Conservation (phyloP, 1,284 basidiomycete genomes). For the Schizophyllum commune region DNA sequence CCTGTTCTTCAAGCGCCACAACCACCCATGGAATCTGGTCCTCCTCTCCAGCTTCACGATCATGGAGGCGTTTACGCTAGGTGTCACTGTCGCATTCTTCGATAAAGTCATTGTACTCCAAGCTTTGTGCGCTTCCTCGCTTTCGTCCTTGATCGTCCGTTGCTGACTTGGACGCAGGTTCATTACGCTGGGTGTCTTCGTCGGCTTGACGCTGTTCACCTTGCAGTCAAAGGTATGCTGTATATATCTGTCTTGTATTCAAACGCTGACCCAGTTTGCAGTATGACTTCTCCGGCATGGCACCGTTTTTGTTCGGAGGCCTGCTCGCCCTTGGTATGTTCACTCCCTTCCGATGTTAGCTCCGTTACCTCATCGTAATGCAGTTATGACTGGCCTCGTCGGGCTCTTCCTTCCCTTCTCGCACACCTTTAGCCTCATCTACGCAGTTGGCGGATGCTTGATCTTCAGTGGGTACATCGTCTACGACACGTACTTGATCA, state of each 20-base stretch:
- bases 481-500: conserved; percentile 84
- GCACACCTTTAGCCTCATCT: conserved; percentile 68
- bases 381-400: conserved; percentile 72
- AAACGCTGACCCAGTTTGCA: conserved; percentile 21
- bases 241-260: neutral
- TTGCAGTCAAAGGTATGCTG: conserved; percentile 65
- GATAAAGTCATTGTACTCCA: conserved; percentile 76
- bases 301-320: conserved; percentile 75
- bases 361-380: conserved; percentile 5
- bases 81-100: conserved; percentile 70
- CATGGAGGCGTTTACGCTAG: conserved; percentile 75
- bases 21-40: conserved; percentile 74
- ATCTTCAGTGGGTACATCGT: conserved; percentile 81
- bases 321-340: conserved; percentile 62
- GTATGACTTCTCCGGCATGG: conserved; percentile 85
- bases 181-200: conserved; percentile 82
- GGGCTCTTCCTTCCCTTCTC: conserved; percentile 77
- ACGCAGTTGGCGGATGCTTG: conserved; percentile 70
- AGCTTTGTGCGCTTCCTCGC: conserved; percentile 52
- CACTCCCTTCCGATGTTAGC: neutral
- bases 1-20: conserved; percentile 84
- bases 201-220: conserved; percentile 83
- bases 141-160: neutral
- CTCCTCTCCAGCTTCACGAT: conserved; percentile 74
- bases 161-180: conserved; percentile 34